Percentiles rank a stretch among this genome's conserved stretches.
Conservation (phyloP, 1,139 yeast species). For the Saccharomycopsis hybrid region DNA sequence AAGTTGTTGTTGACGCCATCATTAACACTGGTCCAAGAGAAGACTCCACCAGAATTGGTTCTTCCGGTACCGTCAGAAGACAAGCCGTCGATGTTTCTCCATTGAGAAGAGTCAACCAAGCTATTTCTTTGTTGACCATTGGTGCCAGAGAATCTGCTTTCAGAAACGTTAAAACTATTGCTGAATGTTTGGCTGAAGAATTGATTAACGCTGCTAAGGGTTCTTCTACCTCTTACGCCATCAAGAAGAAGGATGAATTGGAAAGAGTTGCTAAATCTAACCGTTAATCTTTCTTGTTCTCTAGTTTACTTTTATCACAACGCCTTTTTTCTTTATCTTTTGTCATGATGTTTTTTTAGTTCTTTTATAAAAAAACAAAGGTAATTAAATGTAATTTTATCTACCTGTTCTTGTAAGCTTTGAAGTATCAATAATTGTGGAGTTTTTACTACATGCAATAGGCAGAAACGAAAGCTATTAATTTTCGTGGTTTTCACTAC, state of each 20-base stretch:
- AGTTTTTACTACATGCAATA: too few relatives aligned
- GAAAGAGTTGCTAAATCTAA: constrained; percentile 99
- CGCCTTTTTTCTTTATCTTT: neutral
- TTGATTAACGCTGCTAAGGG: constrained; percentile 99
- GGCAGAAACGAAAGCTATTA: too few relatives aligned
- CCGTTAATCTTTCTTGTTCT: constrained; percentile 59
- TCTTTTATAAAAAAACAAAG: constrained; percentile 2
- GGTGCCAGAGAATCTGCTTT: constrained; percentile 99
- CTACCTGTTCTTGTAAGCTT: neutral
- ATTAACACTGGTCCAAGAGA: constrained; percentile 99
- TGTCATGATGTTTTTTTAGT: neutral
- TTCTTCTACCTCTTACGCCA: constrained; percentile 99
- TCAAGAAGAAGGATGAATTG: constrained; percentile 99
- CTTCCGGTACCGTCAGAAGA: constrained; percentile 99
- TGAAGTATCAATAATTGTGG: neutral
- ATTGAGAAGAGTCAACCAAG: constrained; percentile 99
- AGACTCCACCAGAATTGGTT: constrained; percentile 99
- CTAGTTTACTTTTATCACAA: neutral
- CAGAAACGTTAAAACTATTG: constrained; percentile 99
- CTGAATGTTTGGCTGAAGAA: constrained; percentile 99
- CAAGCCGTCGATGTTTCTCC: constrained; percentile 99
- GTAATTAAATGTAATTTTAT: neutral
- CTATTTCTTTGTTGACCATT: constrained; percentile 94
- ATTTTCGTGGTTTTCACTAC: too few relatives aligned
- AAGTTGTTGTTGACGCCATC: constrained; percentile 98